These are phyloP conservation scores for Trichophaea hybrida DNA, from an alignment of 2,329 filamentous ascomycete genomes.

Conservation along the genomic window DNA sequence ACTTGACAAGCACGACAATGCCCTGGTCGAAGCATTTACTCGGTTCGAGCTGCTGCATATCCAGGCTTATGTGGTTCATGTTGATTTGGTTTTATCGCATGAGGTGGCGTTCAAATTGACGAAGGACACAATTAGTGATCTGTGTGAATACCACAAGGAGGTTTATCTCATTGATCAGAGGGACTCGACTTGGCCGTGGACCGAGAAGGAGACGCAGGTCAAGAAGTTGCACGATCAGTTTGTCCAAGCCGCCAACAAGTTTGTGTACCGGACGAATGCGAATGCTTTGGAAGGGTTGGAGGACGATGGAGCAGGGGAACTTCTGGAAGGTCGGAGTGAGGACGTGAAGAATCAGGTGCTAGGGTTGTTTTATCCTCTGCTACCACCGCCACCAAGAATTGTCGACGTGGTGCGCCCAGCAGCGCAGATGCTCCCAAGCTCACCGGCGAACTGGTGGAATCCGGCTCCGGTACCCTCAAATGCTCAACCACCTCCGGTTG, in stretches of 20 bases:
- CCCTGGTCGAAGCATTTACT: slow-evolving; percentile 71
- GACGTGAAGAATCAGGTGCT: slow-evolving; percentile 82
- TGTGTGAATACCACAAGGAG: slow-evolving; percentile 93
- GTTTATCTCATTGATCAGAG: slow-evolving; percentile 83
- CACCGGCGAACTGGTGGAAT: slow-evolving; percentile 69
- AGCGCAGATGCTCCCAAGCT: slow-evolving; percentile 59
- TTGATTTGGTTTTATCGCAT: slow-evolving; percentile 95
- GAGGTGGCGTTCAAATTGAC: slow-evolving; percentile 98
- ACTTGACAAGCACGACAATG: slow-evolving; percentile 65
- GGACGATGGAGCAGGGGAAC: slow-evolving; percentile 87
- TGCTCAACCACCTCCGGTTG: slow-evolving; percentile 50
- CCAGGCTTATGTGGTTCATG: slow-evolving; percentile 95
- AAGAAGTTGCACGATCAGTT: slow-evolving; percentile 98
- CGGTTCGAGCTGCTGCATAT: slow-evolving; percentile 88
- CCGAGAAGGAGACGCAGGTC: slow-evolving; percentile 87
- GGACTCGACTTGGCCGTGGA: slow-evolving; percentile 83
- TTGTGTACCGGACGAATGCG: slow-evolving; percentile 81
- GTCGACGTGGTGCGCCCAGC: slow-evolving; percentile 80
- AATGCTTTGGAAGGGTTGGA: slow-evolving; percentile 87
- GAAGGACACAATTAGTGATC: slow-evolving; percentile 76
- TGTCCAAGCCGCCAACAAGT: slow-evolving; percentile 91
- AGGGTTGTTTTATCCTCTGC: slow-evolving; percentile 70
- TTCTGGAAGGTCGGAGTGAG: slow-evolving; percentile 79
- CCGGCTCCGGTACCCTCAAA: slow-evolving; percentile 46
- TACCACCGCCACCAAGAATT: slow-evolving; percentile 73